phyloP scores from a whole-genome alignment of 176 grass and related monocot genomes.

The Zea mays region Zm-B73-REFERENCE-NAM-5.0 NC_050104.1:74705001-74705500 shows the following conservation, averaged over 20 bases:
- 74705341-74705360: background rate
- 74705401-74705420: background rate
- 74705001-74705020: background rate
- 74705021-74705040: background rate
- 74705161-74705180: background rate
- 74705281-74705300: background rate
- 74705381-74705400: conserved; percentile 4
- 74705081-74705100: background rate
- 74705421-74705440: background rate
- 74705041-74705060: background rate
- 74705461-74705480: background rate
- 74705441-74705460: background rate
- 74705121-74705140: background rate
- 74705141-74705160: background rate
- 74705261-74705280: background rate
- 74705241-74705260: background rate
- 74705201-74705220: background rate
- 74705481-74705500: background rate
- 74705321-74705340: background rate
- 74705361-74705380: background rate
- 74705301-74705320: background rate
- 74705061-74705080: background rate
- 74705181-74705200: background rate
- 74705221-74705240: background rate
- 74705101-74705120: background rate